These are phyloP conservation scores for Martensiomyces pterosporus DNA, from an alignment of 192 early-diverging fungal species.

Conservation along the genomic window DNA sequence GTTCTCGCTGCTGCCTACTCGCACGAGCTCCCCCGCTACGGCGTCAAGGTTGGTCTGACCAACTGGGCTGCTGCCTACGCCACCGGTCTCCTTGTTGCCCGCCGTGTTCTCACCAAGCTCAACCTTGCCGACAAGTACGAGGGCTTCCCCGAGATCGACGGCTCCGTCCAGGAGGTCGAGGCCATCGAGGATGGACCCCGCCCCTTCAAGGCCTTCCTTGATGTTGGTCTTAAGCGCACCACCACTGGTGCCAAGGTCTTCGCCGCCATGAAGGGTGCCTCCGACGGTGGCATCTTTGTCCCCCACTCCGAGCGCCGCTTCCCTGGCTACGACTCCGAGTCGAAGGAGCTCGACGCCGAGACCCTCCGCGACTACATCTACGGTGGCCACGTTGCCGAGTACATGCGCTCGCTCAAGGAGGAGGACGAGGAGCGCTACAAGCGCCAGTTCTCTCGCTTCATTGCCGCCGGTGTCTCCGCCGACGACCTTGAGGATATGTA, in stretches of 20 bases:
- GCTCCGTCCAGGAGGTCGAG: constrained; percentile 84
- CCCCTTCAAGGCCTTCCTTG: constrained; percentile 97
- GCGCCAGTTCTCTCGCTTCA: constrained; percentile 90
- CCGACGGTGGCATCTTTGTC: constrained; percentile 96
- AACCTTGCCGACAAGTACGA: constrained; percentile 94
- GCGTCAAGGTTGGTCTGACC: constrained; percentile 97
- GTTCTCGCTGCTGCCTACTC: constrained; percentile 93
- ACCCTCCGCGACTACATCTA: constrained; percentile 94
- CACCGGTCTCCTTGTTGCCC: constrained; percentile 95
- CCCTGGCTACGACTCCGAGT: constrained; percentile 89
- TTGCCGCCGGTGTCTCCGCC: constrained; percentile 79
- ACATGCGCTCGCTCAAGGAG: constrained; percentile 97
- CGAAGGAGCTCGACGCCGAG: constrained; percentile 90
- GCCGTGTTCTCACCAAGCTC: constrained; percentile 93
- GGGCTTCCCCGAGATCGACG: constrained; percentile 89
- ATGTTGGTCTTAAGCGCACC: constrained; percentile 94
- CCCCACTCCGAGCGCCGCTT: constrained; percentile 96
- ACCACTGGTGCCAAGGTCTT: constrained; percentile 98
- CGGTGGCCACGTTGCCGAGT: constrained; percentile 95
- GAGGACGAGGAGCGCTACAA: constrained; percentile 99
- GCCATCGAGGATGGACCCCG: constrained; percentile 85
- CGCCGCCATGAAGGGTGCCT: constrained; percentile 97
- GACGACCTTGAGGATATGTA: constrained; percentile 96
- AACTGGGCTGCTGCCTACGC: constrained; percentile 99
- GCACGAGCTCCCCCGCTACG: constrained; percentile 94